phyloP scores from a whole-genome alignment of 192 early-diverging fungal genomes.

The Coemansia sp. region DNA sequence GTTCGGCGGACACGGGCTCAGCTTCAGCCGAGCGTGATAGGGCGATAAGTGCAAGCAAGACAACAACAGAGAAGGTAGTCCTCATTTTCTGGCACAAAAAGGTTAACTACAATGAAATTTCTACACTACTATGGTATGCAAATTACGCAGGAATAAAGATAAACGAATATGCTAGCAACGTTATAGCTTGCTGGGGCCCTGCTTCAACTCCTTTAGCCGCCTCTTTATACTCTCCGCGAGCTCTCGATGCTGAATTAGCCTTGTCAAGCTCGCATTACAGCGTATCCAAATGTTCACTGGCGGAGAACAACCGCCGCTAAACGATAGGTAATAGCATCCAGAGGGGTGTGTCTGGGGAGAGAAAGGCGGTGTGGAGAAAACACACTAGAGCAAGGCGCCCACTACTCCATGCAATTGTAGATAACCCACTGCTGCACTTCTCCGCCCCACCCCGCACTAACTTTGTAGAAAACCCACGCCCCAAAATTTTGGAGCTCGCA shows the following conservation, averaged over 20 bases:
- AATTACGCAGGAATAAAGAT: background rate
- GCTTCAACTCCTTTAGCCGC: background rate
- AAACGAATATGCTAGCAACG: background rate
- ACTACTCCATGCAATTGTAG: background rate
- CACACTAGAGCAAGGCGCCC: background rate
- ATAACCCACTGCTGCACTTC: background rate
- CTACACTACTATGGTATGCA: background rate
- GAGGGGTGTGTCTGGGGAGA: background rate
- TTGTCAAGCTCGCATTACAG: background rate
- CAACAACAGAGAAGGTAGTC: slow-evolving; percentile 14
- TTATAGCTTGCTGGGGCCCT: background rate
- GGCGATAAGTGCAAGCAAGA: slow-evolving; percentile 5
- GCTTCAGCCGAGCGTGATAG: background rate
- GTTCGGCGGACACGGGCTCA: background rate
- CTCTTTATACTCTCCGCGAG: background rate
- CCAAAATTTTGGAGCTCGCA: background rate
- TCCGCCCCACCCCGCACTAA: background rate
- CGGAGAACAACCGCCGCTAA: background rate
- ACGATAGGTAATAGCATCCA: background rate
- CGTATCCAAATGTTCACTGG: background rate
- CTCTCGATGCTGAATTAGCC: too few relatives aligned
- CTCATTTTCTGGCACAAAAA: background rate
- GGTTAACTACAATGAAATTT: background rate
- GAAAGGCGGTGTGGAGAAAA: background rate
- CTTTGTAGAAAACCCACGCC: background rate